Base-by-base conservation (phyloP, 345 rosid genomes). In the Excoecaria cochinchinensis region DNA sequence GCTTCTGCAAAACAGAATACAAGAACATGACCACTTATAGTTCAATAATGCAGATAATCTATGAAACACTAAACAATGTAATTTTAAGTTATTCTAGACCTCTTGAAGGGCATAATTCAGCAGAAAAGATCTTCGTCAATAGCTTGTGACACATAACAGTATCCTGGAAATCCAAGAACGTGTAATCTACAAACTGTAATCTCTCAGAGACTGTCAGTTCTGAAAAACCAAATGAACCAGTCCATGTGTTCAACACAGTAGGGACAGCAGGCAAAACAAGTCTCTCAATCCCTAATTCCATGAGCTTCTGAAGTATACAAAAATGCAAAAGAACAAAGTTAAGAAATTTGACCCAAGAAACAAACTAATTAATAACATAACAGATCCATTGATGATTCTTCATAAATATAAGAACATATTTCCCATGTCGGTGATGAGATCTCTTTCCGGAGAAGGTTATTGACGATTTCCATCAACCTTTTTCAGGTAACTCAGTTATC, bases 261-360 rank as follows among this genome's bases (percentile, higher is more conserved):
- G 88, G 87, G 80, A 87, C 92, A 77, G 98, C 97, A 60, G 97
- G 96, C 80, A 94, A 79, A 78, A 90, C 78, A 83, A 94, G 81
- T 70, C 86, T 88, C 79, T 92, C 79, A 17, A 90, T 94, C 80
- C 97, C 98, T 78, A 90, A 82, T 73, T 75, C 79, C 77, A 17
- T 58, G 21, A 94, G 87, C 76, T 80, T 87, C 98, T 94, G 84
- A 77, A 84, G 70, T 53, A 71, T 38, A 63, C 19, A 24, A 74
- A 53, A 53, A 53, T n/a, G 3, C 3, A 31, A 36, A 67, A n/a
- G 22, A 60, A 36, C 15, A 58, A 7, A 40, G 56, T 71, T 21
- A 75, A 53, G 72, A 66, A 39, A 40, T 40, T 17, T 22, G 8
- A 1, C 25, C 0, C 38, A 53, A 46, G 14, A 38, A 48, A 42